phyloP scores from a whole-genome alignment of 495 filamentous ascomycete genomes.

The Lentithecium fluviatile region DNA sequence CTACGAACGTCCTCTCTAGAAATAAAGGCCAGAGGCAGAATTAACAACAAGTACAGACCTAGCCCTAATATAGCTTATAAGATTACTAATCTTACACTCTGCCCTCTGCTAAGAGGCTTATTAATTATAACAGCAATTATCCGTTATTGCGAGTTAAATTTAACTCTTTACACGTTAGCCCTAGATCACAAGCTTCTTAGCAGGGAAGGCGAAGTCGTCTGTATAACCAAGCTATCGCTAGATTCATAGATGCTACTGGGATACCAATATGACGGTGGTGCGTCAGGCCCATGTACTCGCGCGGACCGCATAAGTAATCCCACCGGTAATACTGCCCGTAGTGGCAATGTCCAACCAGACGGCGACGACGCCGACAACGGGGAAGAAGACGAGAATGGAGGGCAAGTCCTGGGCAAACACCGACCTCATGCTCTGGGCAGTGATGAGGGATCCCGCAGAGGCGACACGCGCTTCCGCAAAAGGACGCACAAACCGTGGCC shows the following conservation, averaged over 20 bases:
- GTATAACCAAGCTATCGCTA: no score
- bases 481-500: neutral
- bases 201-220: neutral
- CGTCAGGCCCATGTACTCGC: neutral
- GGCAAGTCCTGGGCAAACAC: neutral
- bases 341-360: neutral
- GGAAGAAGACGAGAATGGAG: neutral
- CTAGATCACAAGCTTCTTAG: slow-evolving; percentile 3
- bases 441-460: neutral
- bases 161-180: neutral
- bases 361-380: neutral
- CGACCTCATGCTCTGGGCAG: neutral
- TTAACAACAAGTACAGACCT: neutral
- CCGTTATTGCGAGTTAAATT: slow-evolving; percentile 1
- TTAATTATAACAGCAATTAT: slow-evolving; percentile 14
- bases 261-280: slow-evolving; percentile 12
- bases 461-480: slow-evolving; percentile 1
- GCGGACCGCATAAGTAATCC: neutral
- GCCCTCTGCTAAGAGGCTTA: neutral
- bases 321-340: neutral
- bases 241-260: slow-evolving; percentile 9
- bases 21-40: neutral
- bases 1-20: slow-evolving; percentile 10
- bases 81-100: slow-evolving; percentile 6
- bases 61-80: slow-evolving; percentile 1